These are phyloP conservation scores for Closterium sp. DNA, from an alignment of 139 green algal species.

Conservation along the genomic window DNA sequence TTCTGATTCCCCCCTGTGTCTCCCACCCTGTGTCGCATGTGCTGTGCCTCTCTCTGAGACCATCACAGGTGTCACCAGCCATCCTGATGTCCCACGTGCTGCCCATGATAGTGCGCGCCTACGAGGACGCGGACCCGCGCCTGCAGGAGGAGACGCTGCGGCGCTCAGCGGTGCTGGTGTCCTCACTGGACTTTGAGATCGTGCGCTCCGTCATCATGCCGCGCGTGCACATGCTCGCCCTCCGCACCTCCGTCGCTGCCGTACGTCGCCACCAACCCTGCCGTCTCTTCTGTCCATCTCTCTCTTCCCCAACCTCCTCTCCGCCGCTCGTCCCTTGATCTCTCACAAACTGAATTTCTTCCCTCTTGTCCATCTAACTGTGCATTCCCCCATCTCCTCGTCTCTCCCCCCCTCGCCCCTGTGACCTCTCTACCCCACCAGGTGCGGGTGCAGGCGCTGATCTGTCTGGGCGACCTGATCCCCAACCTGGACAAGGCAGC, in stretches of 20 bases:
- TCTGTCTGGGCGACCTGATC: slow-evolving; percentile 55
- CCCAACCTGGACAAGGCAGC: slow-evolving; percentile 61
- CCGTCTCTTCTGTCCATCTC: background rate
- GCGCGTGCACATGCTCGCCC: slow-evolving; percentile 42
- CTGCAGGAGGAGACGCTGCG: slow-evolving; percentile 47
- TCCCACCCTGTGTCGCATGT: too few species aligned
- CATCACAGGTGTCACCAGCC: slow-evolving; percentile 21
- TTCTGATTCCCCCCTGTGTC: background rate
- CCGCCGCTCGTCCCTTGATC: background rate
- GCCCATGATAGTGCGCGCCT: slow-evolving; percentile 43
- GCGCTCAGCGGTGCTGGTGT: background rate
- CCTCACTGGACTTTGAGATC: slow-evolving; percentile 32
- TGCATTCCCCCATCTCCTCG: background rate
- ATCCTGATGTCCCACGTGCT: slow-evolving; percentile 31
- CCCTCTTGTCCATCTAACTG: background rate
- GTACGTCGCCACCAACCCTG: too few species aligned
- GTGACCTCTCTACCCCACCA: background rate
- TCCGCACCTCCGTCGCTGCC: slow-evolving; percentile 45
- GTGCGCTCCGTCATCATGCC: slow-evolving; percentile 38
- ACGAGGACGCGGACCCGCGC: slow-evolving; percentile 33
- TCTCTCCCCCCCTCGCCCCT: background rate
- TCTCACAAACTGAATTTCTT: background rate
- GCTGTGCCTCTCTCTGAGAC: too few species aligned
- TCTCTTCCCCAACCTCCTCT: background rate
- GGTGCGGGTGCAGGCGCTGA: slow-evolving; percentile 65